Percentiles rank a stretch among this genome's conserved stretches.
These are phyloP conservation scores for Ustilago esculenta DNA, from an alignment of 1,284 basidiomycete genomes.

Conservation along the genomic window DNA sequence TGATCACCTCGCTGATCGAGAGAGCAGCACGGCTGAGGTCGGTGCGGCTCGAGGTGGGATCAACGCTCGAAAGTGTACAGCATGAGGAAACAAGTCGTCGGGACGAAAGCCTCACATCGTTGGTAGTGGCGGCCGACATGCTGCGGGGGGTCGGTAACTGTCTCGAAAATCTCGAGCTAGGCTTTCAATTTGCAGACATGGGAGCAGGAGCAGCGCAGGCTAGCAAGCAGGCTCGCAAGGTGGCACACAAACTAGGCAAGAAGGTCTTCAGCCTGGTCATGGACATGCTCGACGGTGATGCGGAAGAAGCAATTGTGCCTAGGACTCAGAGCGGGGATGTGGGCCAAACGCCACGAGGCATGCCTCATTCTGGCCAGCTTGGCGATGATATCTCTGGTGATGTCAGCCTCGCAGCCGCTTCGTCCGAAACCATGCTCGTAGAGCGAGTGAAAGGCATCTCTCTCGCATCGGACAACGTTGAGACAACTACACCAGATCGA, in stretches of 20 bases:
- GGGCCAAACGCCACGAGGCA: too few species aligned
- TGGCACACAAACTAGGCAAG: slow-evolving; percentile 47
- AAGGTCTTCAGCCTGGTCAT: slow-evolving; percentile 29
- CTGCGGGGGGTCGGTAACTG: slow-evolving; percentile 33
- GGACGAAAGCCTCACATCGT: slow-evolving; percentile 17
- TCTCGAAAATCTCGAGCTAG: slow-evolving; percentile 37
- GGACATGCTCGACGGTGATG: slow-evolving; percentile 49
- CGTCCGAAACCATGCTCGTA: slow-evolving; percentile 4
- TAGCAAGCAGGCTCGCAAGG: slow-evolving; percentile 38
- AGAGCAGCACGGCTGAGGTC: slow-evolving; percentile 14
- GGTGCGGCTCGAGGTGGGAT: neutral
- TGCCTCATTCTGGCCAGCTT: too few species aligned
- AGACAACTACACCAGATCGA: slow-evolving; percentile 7
- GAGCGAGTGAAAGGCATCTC: slow-evolving; percentile 39
- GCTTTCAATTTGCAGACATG: slow-evolving; percentile 1
- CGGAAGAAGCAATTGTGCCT: slow-evolving; percentile 28
- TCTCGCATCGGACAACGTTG: slow-evolving; percentile 12
- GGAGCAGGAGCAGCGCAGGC: slow-evolving; percentile 2
- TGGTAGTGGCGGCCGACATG: slow-evolving; percentile 45
- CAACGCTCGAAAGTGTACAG: neutral
- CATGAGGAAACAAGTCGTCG: neutral
- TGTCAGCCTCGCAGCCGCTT: neutral
- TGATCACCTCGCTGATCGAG: slow-evolving; percentile 13
- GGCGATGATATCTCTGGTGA: neutral
- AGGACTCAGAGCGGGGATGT: neutral